Conservation (phyloP, 352 stramenopile genomes). For the Phytophthora pini region DNA sequence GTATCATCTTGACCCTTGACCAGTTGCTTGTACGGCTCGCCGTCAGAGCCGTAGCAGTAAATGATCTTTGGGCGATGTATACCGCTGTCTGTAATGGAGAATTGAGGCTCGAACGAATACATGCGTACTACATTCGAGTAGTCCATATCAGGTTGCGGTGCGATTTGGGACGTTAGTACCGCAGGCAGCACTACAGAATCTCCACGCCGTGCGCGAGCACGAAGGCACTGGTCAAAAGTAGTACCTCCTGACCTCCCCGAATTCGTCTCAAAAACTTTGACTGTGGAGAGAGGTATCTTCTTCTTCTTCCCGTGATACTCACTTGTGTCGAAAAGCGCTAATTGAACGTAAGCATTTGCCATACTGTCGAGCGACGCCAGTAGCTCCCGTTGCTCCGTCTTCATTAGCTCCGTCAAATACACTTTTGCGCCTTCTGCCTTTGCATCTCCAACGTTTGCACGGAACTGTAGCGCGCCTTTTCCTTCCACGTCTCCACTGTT, state of each 20-base stretch:
- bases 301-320: constrained; percentile 76
- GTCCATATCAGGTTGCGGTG: constrained; percentile 77
- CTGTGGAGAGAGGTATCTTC: constrained; percentile 76
- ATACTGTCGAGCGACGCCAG: constrained; percentile 82
- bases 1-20: constrained; percentile 95
- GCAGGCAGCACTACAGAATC: constrained; percentile 69
- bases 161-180: constrained; percentile 77
- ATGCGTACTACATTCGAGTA: constrained; percentile 85
- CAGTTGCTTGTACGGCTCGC: constrained; percentile 93
- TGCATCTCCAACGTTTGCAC: constrained; percentile 79
- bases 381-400: constrained; percentile 59
- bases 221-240: constrained; percentile 79
- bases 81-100: constrained; percentile 95
- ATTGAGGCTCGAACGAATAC: constrained; percentile 91
- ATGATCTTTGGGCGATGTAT: constrained; percentile 98
- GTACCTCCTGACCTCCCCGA: constrained; percentile 25
- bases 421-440: constrained; percentile 72
- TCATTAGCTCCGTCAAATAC: constrained; percentile 67
- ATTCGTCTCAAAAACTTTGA: constrained; percentile 51
- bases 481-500: constrained; percentile 93
- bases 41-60: constrained; percentile 94
- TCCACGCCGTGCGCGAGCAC: constrained; percentile 51
- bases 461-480: constrained; percentile 79
- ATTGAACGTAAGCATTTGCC: constrained; percentile 76
- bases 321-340: constrained; percentile 83